phyloP scores from a whole-genome alignment of 1,284 basidiomycete genomes.

The Ceratobasidium sp. region DNA sequence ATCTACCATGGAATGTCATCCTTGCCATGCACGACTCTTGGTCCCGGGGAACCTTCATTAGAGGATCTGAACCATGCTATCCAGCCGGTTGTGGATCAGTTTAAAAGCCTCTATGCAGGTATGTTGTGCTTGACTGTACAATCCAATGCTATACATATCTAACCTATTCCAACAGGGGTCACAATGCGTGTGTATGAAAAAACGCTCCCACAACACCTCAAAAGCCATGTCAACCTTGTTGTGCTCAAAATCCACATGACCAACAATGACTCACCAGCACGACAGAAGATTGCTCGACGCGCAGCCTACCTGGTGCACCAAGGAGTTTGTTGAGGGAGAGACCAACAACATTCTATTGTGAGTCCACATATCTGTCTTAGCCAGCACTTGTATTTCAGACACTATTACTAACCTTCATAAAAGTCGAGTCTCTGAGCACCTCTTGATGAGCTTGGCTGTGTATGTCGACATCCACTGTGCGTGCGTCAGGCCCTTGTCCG shows the following conservation, averaged over 20 bases:
- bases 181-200: not conserved
- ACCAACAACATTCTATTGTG: too few relatives aligned
- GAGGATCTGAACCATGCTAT: slow-evolving; percentile 15
- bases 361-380: too few relatives aligned
- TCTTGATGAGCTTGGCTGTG: too few relatives aligned
- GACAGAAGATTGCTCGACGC: slow-evolving; percentile 1
- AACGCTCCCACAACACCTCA: not conserved
- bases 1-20: not conserved
- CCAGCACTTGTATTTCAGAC: too few relatives aligned
- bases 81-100: not conserved
- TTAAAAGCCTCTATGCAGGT: slow-evolving; percentile 2
- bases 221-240: not conserved
- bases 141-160: not conserved
- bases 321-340: too few relatives aligned
- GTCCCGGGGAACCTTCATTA: not conserved
- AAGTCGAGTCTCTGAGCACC: too few relatives aligned
- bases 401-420: too few relatives aligned
- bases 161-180: not conserved
- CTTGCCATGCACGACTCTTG: not conserved
- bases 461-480: too few relatives aligned
- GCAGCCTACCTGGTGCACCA: too few relatives aligned
- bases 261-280: not conserved
- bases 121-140: not conserved
- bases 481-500: too few relatives aligned
- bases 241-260: not conserved